phyloP scores from a whole-genome alignment of 2,329 filamentous ascomycete species.

The Claviceps spartinae region DNA sequence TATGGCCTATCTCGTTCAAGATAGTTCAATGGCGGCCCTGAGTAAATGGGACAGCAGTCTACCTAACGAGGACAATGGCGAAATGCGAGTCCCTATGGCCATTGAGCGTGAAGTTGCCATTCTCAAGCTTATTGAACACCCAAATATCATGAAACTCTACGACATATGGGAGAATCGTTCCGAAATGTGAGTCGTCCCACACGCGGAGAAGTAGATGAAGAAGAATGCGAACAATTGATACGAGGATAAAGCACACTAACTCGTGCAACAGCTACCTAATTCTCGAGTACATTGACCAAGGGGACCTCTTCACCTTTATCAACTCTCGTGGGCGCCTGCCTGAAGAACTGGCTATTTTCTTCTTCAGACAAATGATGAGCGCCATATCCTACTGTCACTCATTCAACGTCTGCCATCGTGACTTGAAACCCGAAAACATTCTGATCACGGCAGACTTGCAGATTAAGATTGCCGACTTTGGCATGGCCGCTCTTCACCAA shows the following conservation, averaged over 20 bases:
- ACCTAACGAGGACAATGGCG: slow-evolving; percentile 41
- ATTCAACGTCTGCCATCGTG: slow-evolving; percentile 89
- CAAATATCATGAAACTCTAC: slow-evolving; percentile 84
- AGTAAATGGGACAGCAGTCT: slow-evolving; percentile 55
- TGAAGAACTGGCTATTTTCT: slow-evolving; percentile 68
- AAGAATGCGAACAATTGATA: not conserved
- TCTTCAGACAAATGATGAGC: slow-evolving; percentile 88
- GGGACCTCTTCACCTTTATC: slow-evolving; percentile 80
- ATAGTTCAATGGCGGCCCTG: slow-evolving; percentile 72
- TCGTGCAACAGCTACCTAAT: slow-evolving; percentile 64
- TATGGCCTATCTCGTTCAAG: slow-evolving; percentile 66
- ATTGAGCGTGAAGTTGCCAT: slow-evolving; percentile 94
- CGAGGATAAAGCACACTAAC: slow-evolving; percentile 5
- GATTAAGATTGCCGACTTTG: slow-evolving; percentile 93
- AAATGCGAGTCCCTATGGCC: slow-evolving; percentile 66
- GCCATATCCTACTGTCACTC: slow-evolving; percentile 87
- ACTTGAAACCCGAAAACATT: slow-evolving; percentile 95
- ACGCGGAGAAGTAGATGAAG: not conserved
- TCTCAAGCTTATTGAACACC: slow-evolving; percentile 91
- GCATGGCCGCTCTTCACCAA: slow-evolving; percentile 87
- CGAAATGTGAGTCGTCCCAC: slow-evolving; percentile 57
- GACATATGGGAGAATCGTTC: slow-evolving; percentile 97
- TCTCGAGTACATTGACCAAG: slow-evolving; percentile 72
- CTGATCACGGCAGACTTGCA: slow-evolving; percentile 62
- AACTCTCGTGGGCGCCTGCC: slow-evolving; percentile 56